These are phyloP conservation scores for Neoscytalidium dimidiatum DNA, from an alignment of 2,329 filamentous ascomycete species.

Conservation along the genomic window DNA sequence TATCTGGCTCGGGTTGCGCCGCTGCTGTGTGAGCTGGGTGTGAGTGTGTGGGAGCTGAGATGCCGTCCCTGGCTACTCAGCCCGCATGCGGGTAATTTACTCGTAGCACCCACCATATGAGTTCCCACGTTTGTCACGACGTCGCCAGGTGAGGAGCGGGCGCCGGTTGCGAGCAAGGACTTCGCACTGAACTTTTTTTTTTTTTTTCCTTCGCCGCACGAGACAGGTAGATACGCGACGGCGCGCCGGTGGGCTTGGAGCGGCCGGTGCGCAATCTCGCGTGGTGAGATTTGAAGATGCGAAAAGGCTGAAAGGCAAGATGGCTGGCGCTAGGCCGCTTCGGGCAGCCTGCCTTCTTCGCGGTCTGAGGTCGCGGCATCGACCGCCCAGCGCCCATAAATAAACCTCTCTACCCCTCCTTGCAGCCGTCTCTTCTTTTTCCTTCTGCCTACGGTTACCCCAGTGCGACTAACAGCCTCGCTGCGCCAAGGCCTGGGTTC, in stretches of 20 bases:
- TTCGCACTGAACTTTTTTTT: neutral
- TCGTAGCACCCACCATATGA: neutral
- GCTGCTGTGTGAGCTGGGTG: neutral
- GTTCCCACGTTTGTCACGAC: neutral
- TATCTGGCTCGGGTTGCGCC: neutral
- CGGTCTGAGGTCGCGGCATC: neutral
- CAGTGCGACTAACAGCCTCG: neutral
- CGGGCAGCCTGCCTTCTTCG: neutral
- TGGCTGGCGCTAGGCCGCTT: neutral
- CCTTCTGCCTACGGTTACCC: neutral
- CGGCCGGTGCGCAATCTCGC: neutral
- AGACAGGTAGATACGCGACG: neutral
- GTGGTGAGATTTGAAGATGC: neutral
- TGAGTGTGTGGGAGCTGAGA: neutral
- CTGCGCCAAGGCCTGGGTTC: neutral
- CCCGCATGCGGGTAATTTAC: neutral
- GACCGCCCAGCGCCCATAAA: slow-evolving; percentile 2
- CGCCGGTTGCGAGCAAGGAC: too few relatives aligned
- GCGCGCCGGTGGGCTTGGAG: neutral
- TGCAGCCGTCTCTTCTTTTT: neutral
- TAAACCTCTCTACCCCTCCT: slow-evolving; percentile 9
- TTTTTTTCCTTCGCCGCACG: neutral
- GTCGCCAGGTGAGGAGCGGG: neutral
- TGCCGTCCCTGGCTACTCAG: neutral
- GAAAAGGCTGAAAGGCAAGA: slow-evolving; percentile 1